Conservation (phyloP, 192 early-diverging fungal genomes). For the Umbelopsis sp. region DNA sequence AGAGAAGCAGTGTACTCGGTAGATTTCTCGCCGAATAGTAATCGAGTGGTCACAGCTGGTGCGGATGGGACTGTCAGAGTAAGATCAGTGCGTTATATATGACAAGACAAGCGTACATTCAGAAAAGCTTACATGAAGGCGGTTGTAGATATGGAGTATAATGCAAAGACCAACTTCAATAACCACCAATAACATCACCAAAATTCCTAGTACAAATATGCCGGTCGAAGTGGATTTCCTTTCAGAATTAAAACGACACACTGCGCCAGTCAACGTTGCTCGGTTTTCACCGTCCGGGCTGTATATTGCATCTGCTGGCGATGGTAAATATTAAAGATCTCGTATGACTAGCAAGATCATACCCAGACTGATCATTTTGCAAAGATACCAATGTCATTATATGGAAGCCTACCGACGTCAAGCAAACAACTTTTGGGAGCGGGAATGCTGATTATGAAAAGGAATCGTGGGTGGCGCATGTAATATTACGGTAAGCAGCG, state of each 20-base stretch:
- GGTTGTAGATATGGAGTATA: conserved; percentile 61
- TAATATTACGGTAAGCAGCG: conserved; percentile 60
- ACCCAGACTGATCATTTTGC: not conserved
- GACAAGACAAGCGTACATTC: conserved; percentile 21
- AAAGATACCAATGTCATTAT: conserved; percentile 85
- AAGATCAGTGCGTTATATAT: conserved; percentile 37
- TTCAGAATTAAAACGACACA: conserved; percentile 82
- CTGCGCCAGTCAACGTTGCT: conserved; percentile 90
- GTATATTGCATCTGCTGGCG: conserved; percentile 86
- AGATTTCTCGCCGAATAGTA: conserved; percentile 75
- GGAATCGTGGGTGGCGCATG: conserved; percentile 78
- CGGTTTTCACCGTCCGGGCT: conserved; percentile 79
- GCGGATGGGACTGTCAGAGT: conserved; percentile 90
- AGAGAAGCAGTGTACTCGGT: conserved; percentile 87
- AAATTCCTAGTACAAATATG: conserved; percentile 39
- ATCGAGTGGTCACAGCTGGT: conserved; percentile 87
- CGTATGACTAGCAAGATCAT: not conserved
- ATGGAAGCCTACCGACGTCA: conserved; percentile 73
- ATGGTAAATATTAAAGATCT: conserved; percentile 52
- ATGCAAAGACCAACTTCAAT: conserved; percentile 8
- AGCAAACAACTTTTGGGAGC: conserved; percentile 38
- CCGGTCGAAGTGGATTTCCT: conserved; percentile 73
- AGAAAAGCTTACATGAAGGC: not conserved
- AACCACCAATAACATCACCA: not conserved
- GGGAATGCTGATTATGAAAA: conserved; percentile 45